Conservation (phyloP, 306 rosid genomes). For the Quercus berberidifolia region DNA sequence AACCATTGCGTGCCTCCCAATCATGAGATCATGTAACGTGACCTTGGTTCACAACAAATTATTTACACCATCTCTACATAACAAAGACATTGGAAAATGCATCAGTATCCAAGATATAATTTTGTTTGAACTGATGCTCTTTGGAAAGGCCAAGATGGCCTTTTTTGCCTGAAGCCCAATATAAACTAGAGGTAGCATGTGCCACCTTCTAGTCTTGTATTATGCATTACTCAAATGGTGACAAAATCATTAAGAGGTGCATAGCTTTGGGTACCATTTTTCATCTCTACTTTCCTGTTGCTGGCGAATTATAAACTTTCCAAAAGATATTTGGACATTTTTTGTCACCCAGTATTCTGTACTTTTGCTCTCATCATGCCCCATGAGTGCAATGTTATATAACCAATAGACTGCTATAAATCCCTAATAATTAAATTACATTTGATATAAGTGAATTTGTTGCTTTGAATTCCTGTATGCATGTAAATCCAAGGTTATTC, state of each 20-base stretch:
- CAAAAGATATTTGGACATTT: background rate
- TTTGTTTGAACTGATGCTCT: background rate
- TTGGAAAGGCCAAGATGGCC: background rate
- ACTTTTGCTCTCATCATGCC: background rate
- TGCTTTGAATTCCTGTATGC: no score
- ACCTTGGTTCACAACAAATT: no score
- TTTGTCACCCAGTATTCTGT: background rate
- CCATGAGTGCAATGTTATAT: no score
- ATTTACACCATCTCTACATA: no score
- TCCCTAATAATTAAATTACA: no score
- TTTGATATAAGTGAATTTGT: no score
- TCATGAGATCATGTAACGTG: no score
- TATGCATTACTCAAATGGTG: background rate
- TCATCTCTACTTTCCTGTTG: background rate
- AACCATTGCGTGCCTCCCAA: no score
- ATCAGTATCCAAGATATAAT: background rate
- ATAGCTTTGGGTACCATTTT: background rate
- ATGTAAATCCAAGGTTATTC: no score
- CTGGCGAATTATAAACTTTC: background rate
- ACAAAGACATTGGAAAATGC: no score
- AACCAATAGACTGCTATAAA: no score
- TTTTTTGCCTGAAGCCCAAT: background rate
- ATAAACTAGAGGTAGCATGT: background rate
- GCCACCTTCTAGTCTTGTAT: background rate
- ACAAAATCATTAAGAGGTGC: background rate